These are phyloP conservation scores for Diaporthe citriasiana DNA, from an alignment of 2,329 filamentous ascomycete genomes.

Conservation along the genomic window DNA sequence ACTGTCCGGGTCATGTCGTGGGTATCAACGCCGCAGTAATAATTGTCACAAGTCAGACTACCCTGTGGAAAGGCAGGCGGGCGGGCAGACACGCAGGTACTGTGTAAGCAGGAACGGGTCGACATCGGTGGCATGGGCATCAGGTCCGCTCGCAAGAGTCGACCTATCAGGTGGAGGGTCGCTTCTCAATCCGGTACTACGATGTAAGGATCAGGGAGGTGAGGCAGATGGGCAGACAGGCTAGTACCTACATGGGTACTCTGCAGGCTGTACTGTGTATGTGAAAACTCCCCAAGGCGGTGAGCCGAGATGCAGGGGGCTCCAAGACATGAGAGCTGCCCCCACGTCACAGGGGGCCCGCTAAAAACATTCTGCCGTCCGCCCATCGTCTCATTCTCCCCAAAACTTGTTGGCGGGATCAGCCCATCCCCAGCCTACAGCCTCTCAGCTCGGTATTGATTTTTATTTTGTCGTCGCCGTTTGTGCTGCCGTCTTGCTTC, in stretches of 20 bases:
- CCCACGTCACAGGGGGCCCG: slow-evolving; percentile 13
- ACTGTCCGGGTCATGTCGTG: too few relatives aligned
- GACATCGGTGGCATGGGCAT: not conserved
- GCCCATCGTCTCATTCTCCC: slow-evolving; percentile 38
- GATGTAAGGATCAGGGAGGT: too few relatives aligned
- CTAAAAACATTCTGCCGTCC: slow-evolving; percentile 40
- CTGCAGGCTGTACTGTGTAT: too few relatives aligned
- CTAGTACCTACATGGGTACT: too few relatives aligned
- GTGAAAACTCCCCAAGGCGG: slow-evolving; percentile 5
- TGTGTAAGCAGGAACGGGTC: too few relatives aligned
- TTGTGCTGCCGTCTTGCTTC: slow-evolving; percentile 5
- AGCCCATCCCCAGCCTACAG: slow-evolving; percentile 38
- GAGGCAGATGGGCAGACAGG: too few relatives aligned
- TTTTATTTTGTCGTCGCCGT: not conserved
- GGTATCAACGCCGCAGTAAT: too few relatives aligned
- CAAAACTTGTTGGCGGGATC: slow-evolving; percentile 34
- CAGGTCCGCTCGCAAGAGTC: not conserved
- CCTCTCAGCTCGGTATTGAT: not conserved
- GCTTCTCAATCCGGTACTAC: not conserved
- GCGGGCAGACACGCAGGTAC: not conserved
- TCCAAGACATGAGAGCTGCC: not conserved
- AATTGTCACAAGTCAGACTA: not conserved
- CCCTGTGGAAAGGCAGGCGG: not conserved
- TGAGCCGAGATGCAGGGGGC: slow-evolving; percentile 4
- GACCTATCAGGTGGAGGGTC: not conserved